A percentile compares a stretch with the other conserved stretches of the same genome.
phyloP scores from a whole-genome alignment of 139 green algal genomes.

The Chlamydomonas asymmetrica region DNA sequence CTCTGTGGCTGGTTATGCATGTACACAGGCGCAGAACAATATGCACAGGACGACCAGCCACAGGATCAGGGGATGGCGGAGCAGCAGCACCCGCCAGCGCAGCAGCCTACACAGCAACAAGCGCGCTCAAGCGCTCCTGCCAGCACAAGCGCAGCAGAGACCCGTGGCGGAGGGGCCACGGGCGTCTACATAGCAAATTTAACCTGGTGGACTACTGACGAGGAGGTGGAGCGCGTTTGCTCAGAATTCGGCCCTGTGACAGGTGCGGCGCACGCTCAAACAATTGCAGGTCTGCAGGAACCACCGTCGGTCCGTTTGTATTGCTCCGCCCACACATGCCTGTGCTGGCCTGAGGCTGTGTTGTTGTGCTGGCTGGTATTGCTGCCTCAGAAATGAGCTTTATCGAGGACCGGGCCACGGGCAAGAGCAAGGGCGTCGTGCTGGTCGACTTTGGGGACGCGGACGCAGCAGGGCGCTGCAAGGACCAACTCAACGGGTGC shows the following conservation, averaged over 20 bases:
- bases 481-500: constrained; percentile 64
- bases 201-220: constrained; percentile 94
- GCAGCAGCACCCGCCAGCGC: too few relatives aligned
- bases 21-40: too few relatives aligned
- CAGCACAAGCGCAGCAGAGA: too few relatives aligned
- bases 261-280: background rate
- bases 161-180: too few relatives aligned
- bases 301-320: background rate
- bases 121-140: too few relatives aligned
- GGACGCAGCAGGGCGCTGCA: constrained; percentile 57
- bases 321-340: background rate
- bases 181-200: constrained; percentile 88
- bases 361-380: background rate
- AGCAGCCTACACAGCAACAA: too few relatives aligned
- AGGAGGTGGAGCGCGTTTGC: constrained; percentile 77
- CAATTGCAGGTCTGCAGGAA: background rate
- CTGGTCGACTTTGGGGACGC: constrained; percentile 71
- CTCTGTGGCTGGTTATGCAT: too few relatives aligned
- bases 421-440: constrained; percentile 82
- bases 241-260: constrained; percentile 61
- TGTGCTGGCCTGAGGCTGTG: background rate
- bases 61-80: too few relatives aligned
- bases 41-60: too few relatives aligned
- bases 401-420: constrained; percentile 82
- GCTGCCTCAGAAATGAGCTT: constrained; percentile 60